Evolutionary conservation across 768 basidiomycete species (phyloP).

Genomic region (Rhizopogon salebrosus): DNA sequence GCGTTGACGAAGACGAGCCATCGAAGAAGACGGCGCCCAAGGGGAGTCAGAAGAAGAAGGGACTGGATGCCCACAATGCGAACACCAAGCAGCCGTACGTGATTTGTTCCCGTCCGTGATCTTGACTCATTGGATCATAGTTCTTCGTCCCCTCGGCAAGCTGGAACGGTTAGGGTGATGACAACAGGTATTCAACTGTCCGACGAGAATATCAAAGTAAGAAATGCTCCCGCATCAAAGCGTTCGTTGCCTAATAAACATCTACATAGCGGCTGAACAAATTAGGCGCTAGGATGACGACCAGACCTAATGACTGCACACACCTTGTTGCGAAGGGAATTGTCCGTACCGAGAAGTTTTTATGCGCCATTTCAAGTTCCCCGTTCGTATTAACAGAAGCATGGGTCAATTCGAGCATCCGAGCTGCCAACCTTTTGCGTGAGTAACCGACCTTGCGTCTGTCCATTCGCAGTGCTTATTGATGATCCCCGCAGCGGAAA

Average conservation of each 20-base stretch:
- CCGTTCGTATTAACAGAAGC: conserved; percentile 58
- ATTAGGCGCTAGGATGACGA: conserved; percentile 62
- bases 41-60: conserved; percentile 9
- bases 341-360: conserved; percentile 83
- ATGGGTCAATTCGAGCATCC: conserved; percentile 65
- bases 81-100: conserved; percentile 1
- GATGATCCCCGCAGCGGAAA: conserved; percentile 46
- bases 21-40: conserved; percentile 4
- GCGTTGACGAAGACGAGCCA: conserved; percentile 5
- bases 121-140: background rate
- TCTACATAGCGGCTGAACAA: conserved; percentile 48
- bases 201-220: conserved; percentile 58
- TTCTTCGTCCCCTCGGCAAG: background rate
- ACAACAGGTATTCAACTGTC: conserved; percentile 61
- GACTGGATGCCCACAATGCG: background rate
- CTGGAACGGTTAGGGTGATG: conserved; percentile 45
- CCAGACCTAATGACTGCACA: conserved; percentile 64
- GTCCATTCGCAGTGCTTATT: background rate
- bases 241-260: background rate
- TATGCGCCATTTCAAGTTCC: conserved; percentile 63
- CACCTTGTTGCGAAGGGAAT: conserved; percentile 69
- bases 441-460: conserved; percentile 22
- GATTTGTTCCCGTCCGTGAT: background rate
- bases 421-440: conserved; percentile 59
- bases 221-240: conserved; percentile 9